Conservation (phyloP, 2,329 filamentous ascomycete species). For the Phaeosphaeria sp. region DNA sequence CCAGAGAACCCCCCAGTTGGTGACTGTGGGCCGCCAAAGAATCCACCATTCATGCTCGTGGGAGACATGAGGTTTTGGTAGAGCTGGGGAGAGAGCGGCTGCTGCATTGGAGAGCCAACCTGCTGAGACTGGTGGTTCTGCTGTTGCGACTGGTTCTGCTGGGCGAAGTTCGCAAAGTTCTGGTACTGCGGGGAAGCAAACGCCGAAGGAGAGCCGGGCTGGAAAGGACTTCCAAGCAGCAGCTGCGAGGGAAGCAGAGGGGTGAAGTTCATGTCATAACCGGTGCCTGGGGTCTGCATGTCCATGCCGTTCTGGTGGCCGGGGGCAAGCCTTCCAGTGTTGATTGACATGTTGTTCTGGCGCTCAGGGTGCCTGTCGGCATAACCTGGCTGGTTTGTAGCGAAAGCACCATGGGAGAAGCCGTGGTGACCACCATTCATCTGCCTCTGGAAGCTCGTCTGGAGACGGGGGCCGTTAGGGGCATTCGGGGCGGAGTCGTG, state of each 20-base stretch:
- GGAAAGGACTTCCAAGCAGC: slow-evolving; percentile 93
- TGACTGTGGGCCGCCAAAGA: slow-evolving; percentile 81
- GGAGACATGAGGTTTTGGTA: slow-evolving; percentile 89
- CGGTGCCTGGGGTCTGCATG: slow-evolving; percentile 84
- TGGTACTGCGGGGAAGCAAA: slow-evolving; percentile 94
- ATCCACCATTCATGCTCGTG: slow-evolving; percentile 81
- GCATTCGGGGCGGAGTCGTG: slow-evolving; percentile 70
- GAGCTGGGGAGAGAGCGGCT: slow-evolving; percentile 76
- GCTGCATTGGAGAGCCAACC: slow-evolving; percentile 73
- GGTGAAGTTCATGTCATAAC: slow-evolving; percentile 98
- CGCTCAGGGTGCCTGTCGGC: slow-evolving; percentile 85
- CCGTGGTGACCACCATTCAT: slow-evolving; percentile 73
- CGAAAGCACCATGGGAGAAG: slow-evolving; percentile 91
- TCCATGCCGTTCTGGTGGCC: slow-evolving; percentile 68
- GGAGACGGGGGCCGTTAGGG: slow-evolving; percentile 61
- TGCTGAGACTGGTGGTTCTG: slow-evolving; percentile 67
- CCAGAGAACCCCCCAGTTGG: slow-evolving; percentile 78
- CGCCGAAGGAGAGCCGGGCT: slow-evolving; percentile 87
- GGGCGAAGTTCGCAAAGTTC: slow-evolving; percentile 73
- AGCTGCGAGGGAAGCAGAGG: slow-evolving; percentile 93
- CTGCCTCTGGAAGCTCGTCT: slow-evolving; percentile 77
- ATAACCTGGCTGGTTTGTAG: slow-evolving; percentile 81
- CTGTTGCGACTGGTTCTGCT: slow-evolving; percentile 63
- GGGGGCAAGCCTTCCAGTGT: slow-evolving; percentile 73
- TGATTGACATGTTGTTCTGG: slow-evolving; percentile 88